Evolutionary conservation across 1,284 basidiomycete species (phyloP).

Genomic region (Tausonia pullulans): DNA sequence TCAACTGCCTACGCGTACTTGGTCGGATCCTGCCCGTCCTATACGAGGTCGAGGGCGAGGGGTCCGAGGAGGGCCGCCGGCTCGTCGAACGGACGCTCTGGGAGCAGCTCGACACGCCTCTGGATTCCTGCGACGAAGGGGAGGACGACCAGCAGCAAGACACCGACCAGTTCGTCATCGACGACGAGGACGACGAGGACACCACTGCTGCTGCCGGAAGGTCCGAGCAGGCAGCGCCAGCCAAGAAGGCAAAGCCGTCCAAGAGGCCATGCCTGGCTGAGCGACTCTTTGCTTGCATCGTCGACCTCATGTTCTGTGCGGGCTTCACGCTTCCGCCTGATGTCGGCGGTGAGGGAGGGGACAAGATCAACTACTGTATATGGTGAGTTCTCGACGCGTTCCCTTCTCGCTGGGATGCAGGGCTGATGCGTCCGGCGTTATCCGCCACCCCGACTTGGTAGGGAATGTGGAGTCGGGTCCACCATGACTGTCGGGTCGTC

Average conservation of each 20-base stretch:
- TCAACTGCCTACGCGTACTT: slow-evolving; percentile 77
- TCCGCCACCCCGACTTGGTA: slow-evolving; percentile 27
- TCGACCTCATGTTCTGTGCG: slow-evolving; percentile 80
- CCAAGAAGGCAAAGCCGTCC: background rate
- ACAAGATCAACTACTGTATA: slow-evolving; percentile 77
- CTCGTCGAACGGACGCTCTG: slow-evolving; percentile 60
- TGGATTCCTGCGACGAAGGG: slow-evolving; percentile 17
- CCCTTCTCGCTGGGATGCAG: too few species aligned
- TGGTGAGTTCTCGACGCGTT: slow-evolving; percentile 41
- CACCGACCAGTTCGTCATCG: slow-evolving; percentile 36
- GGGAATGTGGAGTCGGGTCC: slow-evolving; percentile 83
- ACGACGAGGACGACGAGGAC: slow-evolving; percentile 40
- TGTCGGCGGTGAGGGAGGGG: slow-evolving; percentile 45
- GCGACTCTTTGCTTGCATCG: slow-evolving; percentile 58
- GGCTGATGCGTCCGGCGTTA: too few species aligned
- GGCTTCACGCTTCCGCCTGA: slow-evolving; percentile 75
- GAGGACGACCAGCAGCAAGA: slow-evolving; percentile 21
- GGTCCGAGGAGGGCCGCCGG: slow-evolving; percentile 30
- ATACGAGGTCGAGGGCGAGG: slow-evolving; percentile 50
- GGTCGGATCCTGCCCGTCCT: slow-evolving; percentile 75
- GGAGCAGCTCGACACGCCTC: slow-evolving; percentile 33
- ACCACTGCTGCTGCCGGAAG: slow-evolving; percentile 12
- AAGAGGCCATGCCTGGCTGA: slow-evolving; percentile 58
- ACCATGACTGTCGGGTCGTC: slow-evolving; percentile 58
- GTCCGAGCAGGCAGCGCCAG: slow-evolving; percentile 21